Evolutionary conservation across 2,329 filamentous ascomycete species (phyloP).

Genomic region (Fusarium anthophilum): DNA sequence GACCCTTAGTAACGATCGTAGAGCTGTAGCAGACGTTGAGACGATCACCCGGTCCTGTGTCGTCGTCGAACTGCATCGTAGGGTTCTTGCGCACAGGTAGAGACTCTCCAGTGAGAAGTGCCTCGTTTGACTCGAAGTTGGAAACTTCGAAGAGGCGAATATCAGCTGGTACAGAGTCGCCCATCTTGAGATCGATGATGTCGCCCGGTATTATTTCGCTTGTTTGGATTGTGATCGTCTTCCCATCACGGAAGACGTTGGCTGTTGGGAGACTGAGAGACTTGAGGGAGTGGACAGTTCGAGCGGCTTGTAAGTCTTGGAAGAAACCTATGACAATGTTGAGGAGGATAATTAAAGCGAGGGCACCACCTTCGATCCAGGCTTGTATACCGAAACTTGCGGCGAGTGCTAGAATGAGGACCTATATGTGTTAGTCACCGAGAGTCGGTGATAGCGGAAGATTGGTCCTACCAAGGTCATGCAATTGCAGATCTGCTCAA

Average conservation of each 20-base stretch:
- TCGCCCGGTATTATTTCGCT: slow-evolving; percentile 57
- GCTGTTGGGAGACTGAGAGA: slow-evolving; percentile 47
- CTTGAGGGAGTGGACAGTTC: slow-evolving; percentile 57
- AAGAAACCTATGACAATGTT: slow-evolving; percentile 64
- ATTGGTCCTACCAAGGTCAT: slow-evolving; percentile 66
- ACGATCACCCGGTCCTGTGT: slow-evolving; percentile 62
- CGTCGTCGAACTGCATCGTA: slow-evolving; percentile 51
- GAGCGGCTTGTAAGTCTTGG: slow-evolving; percentile 57
- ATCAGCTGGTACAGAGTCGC: slow-evolving; percentile 70
- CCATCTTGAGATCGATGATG: slow-evolving; percentile 62
- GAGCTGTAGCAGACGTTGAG: slow-evolving; percentile 72
- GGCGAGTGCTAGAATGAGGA: slow-evolving; percentile 64
- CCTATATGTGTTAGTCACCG: slow-evolving; percentile 37
- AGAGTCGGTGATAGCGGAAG: background rate
- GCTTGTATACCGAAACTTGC: slow-evolving; percentile 66
- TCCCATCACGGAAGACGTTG: slow-evolving; percentile 30
- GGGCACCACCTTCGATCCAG: slow-evolving; percentile 68
- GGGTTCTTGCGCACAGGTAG: slow-evolving; percentile 66
- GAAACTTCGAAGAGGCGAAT: slow-evolving; percentile 49
- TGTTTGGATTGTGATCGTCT: slow-evolving; percentile 22
- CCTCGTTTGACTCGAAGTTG: slow-evolving; percentile 30
- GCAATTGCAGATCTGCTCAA: slow-evolving; percentile 73
- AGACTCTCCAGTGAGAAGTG: slow-evolving; percentile 48
- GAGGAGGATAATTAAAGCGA: slow-evolving; percentile 65
- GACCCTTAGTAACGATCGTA: slow-evolving; percentile 69